Conservation (phyloP, 1,284 basidiomycete genomes). For the Ustilago trichophora region DNA sequence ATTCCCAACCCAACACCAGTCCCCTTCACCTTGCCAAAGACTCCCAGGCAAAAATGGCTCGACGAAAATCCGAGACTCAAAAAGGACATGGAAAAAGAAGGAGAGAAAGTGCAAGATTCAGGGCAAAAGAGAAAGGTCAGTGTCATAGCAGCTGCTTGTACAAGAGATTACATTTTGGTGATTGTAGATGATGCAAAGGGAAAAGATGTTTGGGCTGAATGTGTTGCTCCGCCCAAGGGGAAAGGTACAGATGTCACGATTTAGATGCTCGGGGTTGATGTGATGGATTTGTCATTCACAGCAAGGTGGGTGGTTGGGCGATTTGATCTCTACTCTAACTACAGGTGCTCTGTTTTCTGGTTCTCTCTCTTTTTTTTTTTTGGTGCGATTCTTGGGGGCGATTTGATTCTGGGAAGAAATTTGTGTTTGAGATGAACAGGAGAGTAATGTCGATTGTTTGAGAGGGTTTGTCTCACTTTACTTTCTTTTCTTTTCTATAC, state of each 20-base stretch:
- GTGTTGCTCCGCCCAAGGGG: constrained; percentile 6
- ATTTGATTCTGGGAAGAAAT: no score
- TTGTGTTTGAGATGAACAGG: no score
- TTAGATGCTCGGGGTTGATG: no score
- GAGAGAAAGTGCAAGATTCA: not conserved
- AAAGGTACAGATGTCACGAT: constrained; percentile 17
- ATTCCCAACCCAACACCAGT: constrained; percentile 4
- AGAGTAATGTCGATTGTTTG: no score
- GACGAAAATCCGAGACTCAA: constrained; percentile 16
- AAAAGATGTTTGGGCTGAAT: constrained; percentile 23
- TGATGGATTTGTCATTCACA: no score
- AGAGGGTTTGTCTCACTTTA: no score
- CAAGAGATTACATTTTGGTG: constrained; percentile 18
- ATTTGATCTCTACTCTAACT: no score
- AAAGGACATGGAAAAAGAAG: not conserved
- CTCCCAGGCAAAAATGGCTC: constrained; percentile 12
- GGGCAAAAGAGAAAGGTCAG: not conserved
- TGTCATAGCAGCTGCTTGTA: constrained; percentile 18
- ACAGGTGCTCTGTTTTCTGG: not conserved
- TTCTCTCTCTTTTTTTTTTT: no score
- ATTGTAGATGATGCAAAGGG: constrained; percentile 17
- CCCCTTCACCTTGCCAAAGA: constrained; percentile 4
- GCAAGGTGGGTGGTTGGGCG: no score
- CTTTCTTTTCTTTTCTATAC: no score
- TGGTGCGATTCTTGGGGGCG: no score